These are phyloP conservation scores for Turnera subulata DNA, from an alignment of 345 rosid species.

Conservation along the genomic window DNA sequence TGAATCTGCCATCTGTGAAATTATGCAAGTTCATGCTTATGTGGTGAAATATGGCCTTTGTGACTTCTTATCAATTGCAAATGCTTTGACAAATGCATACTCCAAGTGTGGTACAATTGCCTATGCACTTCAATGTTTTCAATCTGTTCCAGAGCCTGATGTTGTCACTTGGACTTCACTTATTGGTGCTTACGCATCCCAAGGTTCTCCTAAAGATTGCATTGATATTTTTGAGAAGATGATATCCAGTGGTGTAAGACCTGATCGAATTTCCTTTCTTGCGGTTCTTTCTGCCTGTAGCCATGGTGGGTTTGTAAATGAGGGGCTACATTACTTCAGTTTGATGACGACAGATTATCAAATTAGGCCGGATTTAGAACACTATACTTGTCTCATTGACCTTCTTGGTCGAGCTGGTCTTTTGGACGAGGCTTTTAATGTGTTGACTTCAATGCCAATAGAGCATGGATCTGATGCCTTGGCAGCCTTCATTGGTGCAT, in stretches of 20 bases:
- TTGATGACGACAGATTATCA: conserved; percentile 43
- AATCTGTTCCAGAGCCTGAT: conserved; percentile 39
- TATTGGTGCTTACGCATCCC: conserved; percentile 57
- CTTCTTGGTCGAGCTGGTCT: conserved; percentile 73
- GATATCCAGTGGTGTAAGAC: conserved; percentile 43
- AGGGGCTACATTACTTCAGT: conserved; percentile 55
- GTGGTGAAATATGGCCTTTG: conserved; percentile 40
- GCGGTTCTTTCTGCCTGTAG: conserved; percentile 64
- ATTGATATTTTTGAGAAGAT: conserved; percentile 38
- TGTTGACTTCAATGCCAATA: conserved; percentile 43
- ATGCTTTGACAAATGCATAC: conserved; percentile 54
- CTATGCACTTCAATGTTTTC: conserved; percentile 46
- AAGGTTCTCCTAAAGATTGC: conserved; percentile 49
- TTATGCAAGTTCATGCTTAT: conserved; percentile 45
- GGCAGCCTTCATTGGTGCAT: conserved; percentile 66
- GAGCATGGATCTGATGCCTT: conserved; percentile 33
- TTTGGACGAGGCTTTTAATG: conserved; percentile 44
- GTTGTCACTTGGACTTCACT: conserved; percentile 65
- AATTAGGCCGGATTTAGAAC: conserved; percentile 50
- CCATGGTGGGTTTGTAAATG: conserved; percentile 58
- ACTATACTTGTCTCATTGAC: conserved; percentile 58
- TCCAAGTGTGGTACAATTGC: conserved; percentile 50
- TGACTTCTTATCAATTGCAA: conserved; percentile 39
- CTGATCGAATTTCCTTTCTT: conserved; percentile 57
- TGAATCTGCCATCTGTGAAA: conserved; percentile 36